Conservation (phyloP, 208 protist genomes). For the Trichomonas vaginalis region DNA sequence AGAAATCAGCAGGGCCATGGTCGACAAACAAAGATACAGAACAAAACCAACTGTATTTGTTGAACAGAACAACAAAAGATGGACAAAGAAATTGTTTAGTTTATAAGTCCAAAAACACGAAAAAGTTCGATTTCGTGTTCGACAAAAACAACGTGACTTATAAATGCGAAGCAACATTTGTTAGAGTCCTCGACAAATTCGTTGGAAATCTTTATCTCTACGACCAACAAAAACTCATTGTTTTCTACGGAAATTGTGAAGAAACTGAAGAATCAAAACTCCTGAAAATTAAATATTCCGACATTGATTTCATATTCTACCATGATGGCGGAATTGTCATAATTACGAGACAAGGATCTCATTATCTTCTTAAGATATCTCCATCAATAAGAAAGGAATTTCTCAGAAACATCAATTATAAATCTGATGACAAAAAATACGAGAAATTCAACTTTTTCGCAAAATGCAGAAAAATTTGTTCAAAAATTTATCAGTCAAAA, state of each 20-base stretch:
- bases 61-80: not conserved
- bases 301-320: not conserved
- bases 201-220: not conserved
- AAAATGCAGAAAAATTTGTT: not conserved
- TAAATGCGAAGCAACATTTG: not conserved
- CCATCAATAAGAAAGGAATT: not conserved
- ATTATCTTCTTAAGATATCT: not conserved
- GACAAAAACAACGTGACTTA: not conserved
- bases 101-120: not conserved
- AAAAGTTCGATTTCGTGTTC: not conserved
- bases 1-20: not conserved
- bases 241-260: not conserved
- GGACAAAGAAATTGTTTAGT: not conserved
- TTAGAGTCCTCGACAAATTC: not conserved
- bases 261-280: not conserved
- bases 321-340: not conserved
- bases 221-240: not conserved
- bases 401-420: not conserved
- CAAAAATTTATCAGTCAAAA: not conserved
- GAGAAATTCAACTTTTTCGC: not conserved
- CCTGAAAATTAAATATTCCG: not conserved
- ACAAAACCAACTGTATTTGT: not conserved
- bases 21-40: not conserved
- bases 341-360: not conserved
- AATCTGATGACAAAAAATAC: not conserved